phyloP scores from a whole-genome alignment of 2,329 filamentous ascomycete genomes.

The Fusarium armeniacum region DNA sequence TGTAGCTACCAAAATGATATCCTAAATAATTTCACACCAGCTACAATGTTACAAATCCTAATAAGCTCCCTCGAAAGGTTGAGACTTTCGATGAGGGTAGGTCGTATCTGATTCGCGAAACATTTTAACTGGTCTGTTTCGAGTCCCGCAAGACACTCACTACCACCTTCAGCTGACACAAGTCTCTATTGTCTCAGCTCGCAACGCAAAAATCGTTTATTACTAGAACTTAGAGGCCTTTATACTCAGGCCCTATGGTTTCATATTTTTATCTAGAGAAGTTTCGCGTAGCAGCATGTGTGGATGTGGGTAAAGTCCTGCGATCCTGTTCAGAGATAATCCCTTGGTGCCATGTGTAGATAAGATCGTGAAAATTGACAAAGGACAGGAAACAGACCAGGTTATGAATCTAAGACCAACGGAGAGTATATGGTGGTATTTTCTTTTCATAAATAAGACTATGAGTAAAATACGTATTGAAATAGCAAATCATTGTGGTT shows the following conservation, averaged over 20 bases:
- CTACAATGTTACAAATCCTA: too few relatives aligned
- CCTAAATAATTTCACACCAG: too few relatives aligned
- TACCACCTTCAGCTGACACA: not conserved
- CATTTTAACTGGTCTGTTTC: not conserved
- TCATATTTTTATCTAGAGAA: not conserved
- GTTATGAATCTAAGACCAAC: fast-evolving
- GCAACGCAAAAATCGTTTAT: fast-evolving
- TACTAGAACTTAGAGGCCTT: fast-evolving
- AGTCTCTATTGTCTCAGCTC: not conserved
- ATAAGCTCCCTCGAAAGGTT: too few relatives aligned
- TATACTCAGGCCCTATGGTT: not conserved
- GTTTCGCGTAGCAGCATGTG: not conserved
- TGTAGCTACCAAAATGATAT: not conserved
- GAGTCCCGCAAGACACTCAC: not conserved
- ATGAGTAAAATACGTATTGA: not conserved
- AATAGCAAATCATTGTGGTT: not conserved
- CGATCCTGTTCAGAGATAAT: not conserved
- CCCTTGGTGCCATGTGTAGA: too few relatives aligned
- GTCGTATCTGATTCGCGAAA: not conserved
- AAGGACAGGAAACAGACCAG: too few relatives aligned
- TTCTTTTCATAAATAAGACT: not conserved
- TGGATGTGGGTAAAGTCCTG: not conserved
- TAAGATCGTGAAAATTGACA: not conserved
- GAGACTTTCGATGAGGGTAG: not conserved
- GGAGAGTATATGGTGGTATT: too few relatives aligned